These are phyloP conservation scores for Capsicum baccatum DNA, from an alignment of 257 asterid species.

Conservation along the genomic window DNA sequence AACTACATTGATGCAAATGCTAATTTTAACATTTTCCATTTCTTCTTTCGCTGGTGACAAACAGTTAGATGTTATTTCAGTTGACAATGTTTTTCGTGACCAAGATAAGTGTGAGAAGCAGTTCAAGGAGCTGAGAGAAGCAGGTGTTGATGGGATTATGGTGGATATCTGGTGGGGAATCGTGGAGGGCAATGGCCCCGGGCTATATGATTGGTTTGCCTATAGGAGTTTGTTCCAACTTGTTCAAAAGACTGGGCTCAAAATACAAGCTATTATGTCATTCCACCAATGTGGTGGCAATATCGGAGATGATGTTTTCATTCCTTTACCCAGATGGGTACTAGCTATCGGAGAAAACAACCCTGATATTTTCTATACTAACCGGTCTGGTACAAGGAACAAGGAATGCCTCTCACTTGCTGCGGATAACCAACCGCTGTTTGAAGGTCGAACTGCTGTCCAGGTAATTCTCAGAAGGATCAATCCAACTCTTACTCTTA, in stretches of 20 bases:
- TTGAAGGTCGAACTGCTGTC: constrained; percentile 71
- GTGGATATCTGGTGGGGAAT: constrained; percentile 98
- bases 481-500: background rate
- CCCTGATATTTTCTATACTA: constrained; percentile 71
- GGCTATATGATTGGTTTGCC: constrained; percentile 70
- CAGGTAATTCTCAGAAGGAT: constrained; percentile 48
- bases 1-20: background rate
- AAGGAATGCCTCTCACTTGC: constrained; percentile 74
- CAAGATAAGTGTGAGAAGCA: constrained; percentile 60
- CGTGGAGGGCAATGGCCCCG: constrained; percentile 63
- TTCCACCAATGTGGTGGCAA: constrained; percentile 95
- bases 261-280: constrained; percentile 81
- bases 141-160: constrained; percentile 84
- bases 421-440: constrained; percentile 66
- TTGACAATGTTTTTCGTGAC: constrained; percentile 56
- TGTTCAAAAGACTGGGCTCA: constrained; percentile 56
- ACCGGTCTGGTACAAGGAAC: constrained; percentile 55
- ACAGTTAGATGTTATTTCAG: constrained; percentile 68
- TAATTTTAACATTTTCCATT: background rate
- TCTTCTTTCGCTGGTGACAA: constrained; percentile 20
- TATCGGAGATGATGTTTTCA: constrained; percentile 67
- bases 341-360: constrained; percentile 50
- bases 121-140: constrained; percentile 56
- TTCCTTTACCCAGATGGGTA: constrained; percentile 77
- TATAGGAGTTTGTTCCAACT: constrained; percentile 62